A percentile compares a stretch with the other conserved stretches of the same genome.
phyloP scores from a whole-genome alignment of 108 stramenopile genomes.

The Parmales sp. region DNA sequence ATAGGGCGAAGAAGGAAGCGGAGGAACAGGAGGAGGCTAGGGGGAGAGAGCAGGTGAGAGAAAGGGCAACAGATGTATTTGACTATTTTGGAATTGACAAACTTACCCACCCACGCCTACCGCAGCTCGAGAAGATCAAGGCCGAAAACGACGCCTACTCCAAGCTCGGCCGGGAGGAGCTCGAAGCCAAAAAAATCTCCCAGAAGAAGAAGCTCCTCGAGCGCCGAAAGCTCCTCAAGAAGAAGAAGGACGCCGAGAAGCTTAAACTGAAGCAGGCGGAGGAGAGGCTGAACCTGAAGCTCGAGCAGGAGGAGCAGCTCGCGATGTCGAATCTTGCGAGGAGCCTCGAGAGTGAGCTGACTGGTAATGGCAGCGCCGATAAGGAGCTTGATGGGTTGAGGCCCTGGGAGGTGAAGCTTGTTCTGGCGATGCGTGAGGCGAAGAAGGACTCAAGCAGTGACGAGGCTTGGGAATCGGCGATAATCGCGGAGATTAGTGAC shows the following conservation, averaged over 20 bases:
- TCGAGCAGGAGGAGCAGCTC: not conserved
- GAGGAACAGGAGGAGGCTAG: not conserved
- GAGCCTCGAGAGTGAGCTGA: not conserved
- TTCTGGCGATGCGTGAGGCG: not conserved
- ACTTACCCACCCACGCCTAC: no score
- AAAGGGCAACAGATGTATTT: not conserved
- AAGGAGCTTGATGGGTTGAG: not conserved
- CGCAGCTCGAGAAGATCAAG: constrained; percentile 5
- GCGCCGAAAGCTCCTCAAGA: not conserved
- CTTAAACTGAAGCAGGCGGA: not conserved
- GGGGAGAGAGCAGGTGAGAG: not conserved
- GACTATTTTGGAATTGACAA: no score
- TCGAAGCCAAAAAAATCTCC: not conserved
- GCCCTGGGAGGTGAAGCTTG: not conserved
- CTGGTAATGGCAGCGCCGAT: not conserved
- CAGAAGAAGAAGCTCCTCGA: constrained; percentile 5
- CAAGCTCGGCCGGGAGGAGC: not conserved
- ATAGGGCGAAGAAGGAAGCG: not conserved
- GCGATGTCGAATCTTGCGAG: not conserved
- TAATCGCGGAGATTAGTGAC: not conserved
- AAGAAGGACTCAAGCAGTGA: not conserved
- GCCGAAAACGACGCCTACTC: not conserved
- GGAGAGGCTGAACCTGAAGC: not conserved
- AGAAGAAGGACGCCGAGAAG: constrained; percentile 1
- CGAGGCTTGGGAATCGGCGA: not conserved